These are phyloP conservation scores for Coccinonectria pachysandricola DNA, from an alignment of 2,329 filamentous ascomycete genomes.

Conservation along the genomic window DNA sequence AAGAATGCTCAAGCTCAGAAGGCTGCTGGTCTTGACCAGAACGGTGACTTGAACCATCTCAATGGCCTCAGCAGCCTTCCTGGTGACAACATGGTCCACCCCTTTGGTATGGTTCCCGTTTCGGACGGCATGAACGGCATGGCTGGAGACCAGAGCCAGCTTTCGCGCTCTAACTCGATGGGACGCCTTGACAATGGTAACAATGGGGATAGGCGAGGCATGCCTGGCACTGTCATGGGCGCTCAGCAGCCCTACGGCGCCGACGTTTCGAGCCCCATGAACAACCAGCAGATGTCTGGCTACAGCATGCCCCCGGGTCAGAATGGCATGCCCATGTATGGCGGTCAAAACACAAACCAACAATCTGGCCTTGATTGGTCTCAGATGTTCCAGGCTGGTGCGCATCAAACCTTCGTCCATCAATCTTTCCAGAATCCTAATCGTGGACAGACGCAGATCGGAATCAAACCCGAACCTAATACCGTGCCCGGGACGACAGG, in stretches of 20 bases:
- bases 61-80: conserved; percentile 50
- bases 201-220: conserved; percentile 47
- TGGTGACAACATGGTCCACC: conserved; percentile 46
- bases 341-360: conserved; percentile 49
- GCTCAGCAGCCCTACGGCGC: conserved; percentile 45
- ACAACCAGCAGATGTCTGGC: conserved; percentile 52
- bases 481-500: conserved; percentile 38
- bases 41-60: conserved; percentile 48
- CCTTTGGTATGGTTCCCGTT: conserved; percentile 46
- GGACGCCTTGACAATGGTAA: conserved; percentile 45
- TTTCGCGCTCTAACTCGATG: conserved; percentile 52
- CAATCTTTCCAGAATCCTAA: conserved; percentile 54
- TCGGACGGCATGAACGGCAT: conserved; percentile 50
- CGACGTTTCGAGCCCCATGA: conserved; percentile 52
- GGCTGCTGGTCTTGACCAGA: conserved; percentile 38
- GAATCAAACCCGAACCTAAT: conserved; percentile 57
- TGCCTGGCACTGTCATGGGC: conserved; percentile 41
- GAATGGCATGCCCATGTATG: conserved; percentile 56
- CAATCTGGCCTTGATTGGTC: conserved; percentile 62
- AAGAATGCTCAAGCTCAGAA: conserved; percentile 57
- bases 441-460: conserved; percentile 58
- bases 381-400: conserved; percentile 67
- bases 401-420: conserved; percentile 55
- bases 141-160: conserved; percentile 49
- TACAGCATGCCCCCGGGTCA: conserved; percentile 54